phyloP scores from a whole-genome alignment of 2,329 filamentous ascomycete species.

The Chaetomiaceae sp. region DNA sequence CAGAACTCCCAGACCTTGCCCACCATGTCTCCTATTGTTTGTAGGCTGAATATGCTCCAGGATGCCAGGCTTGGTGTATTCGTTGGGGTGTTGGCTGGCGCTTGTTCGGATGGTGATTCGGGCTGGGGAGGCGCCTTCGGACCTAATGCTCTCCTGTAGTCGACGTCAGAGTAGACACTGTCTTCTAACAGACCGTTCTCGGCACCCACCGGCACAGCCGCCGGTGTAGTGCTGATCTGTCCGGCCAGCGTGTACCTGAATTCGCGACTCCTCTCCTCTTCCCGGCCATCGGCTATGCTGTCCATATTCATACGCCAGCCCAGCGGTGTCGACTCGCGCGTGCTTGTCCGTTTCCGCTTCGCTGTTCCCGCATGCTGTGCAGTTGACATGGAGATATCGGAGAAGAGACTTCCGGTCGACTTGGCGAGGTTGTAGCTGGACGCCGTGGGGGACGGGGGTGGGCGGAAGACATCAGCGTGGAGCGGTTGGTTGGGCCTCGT shows the following conservation, averaged over 20 bases:
- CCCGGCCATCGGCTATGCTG: constrained; percentile 24
- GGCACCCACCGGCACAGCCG: constrained; percentile 28
- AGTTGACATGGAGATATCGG: constrained; percentile 31
- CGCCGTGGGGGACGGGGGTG: constrained; percentile 28
- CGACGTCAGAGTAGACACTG: constrained; percentile 53
- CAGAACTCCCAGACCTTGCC: constrained; percentile 86
- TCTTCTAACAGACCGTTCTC: constrained; percentile 41
- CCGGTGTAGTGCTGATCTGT: constrained; percentile 46
- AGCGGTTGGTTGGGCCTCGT: constrained; percentile 25
- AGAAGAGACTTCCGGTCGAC: constrained; percentile 37
- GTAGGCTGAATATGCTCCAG: constrained; percentile 57
- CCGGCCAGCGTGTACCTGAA: constrained; percentile 48
- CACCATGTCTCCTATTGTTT: constrained; percentile 60
- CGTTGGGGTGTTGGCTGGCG: constrained; percentile 24
- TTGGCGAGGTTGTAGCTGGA: constrained; percentile 30
- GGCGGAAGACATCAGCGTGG: constrained; percentile 32
- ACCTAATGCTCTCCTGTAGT: constrained; percentile 50
- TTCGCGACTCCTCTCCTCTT: constrained; percentile 20
- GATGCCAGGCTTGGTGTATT: constrained; percentile 21
- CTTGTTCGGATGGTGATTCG: constrained; percentile 32
- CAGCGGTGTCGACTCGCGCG: constrained; percentile 33
- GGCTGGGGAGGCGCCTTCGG: constrained; percentile 39
- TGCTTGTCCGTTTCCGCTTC: constrained; percentile 49
- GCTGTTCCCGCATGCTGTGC: constrained; percentile 29
- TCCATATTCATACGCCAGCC: constrained; percentile 33